Evolutionary conservation across 768 basidiomycete genomes (phyloP).

Genomic region (Coprinopsis sp.): DNA sequence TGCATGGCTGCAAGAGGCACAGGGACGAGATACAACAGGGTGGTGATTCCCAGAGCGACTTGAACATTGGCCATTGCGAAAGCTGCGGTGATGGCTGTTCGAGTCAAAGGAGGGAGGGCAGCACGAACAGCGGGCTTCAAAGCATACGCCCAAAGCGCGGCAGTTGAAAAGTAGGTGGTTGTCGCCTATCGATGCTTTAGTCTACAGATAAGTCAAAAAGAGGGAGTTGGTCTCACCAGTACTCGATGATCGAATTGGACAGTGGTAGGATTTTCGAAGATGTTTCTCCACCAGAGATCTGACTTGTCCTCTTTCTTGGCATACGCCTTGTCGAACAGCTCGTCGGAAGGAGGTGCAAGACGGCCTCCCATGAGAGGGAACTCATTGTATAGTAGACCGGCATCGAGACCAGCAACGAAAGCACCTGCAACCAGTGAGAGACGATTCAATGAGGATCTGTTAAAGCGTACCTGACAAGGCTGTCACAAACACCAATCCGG

Average conservation of each 20-base stretch:
- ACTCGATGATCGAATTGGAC: slow-evolving; percentile 96
- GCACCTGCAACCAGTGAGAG: slow-evolving; percentile 57
- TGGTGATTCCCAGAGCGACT: slow-evolving; percentile 60
- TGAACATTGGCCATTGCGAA: slow-evolving; percentile 85
- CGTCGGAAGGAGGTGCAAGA: slow-evolving; percentile 73
- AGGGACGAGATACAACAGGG: slow-evolving; percentile 89
- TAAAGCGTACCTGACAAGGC: slow-evolving; percentile 75
- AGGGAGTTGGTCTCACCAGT: slow-evolving; percentile 49
- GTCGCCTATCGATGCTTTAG: slow-evolving; percentile 53
- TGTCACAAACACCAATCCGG: slow-evolving; percentile 82
- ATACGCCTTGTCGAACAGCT: slow-evolving; percentile 76
- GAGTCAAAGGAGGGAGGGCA: slow-evolving; percentile 59
- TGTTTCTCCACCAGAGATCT: slow-evolving; percentile 92
- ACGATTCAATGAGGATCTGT: background rate
- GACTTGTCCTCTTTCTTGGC: slow-evolving; percentile 62
- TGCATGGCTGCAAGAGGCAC: slow-evolving; percentile 89
- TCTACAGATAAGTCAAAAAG: background rate
- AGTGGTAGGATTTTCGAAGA: slow-evolving; percentile 96
- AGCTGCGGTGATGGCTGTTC: slow-evolving; percentile 48
- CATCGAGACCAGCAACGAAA: slow-evolving; percentile 96
- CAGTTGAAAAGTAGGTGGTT: slow-evolving; percentile 72
- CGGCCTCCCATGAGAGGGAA: slow-evolving; percentile 95
- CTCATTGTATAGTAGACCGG: slow-evolving; percentile 96
- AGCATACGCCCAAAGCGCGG: slow-evolving; percentile 57
- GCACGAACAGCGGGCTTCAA: slow-evolving; percentile 53